Base-by-base conservation (phyloP, 1,284 basidiomycete genomes). In the Puccinia coronata region DNA sequence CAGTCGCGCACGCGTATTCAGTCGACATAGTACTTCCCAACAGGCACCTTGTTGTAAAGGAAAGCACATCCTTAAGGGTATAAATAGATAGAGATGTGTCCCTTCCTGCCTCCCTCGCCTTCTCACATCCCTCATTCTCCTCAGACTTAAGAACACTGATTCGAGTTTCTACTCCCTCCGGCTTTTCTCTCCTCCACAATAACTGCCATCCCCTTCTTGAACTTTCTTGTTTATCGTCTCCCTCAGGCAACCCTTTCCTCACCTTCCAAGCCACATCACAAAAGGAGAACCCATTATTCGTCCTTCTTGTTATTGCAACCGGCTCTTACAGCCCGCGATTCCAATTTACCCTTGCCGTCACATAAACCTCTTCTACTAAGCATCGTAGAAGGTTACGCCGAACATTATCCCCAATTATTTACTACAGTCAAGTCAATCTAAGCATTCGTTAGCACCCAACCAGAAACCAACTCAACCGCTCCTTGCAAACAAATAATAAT, bases 171-270 rank as follows among this genome's bases (percentile, higher is more conserved):
- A 59, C 34, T 41, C 63, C 31, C 39, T 41, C 63, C 11, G 36
- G n/a, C 2, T 2, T 36, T n/a, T n/a, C n/a, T 65, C 39, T 39
- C n/a, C 65, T 16, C 25, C 67, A 28, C 43, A 49, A 47, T 34
- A 28, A 71, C 69, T 47, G 47, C 47, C 69, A 28, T 71, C 69
- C 51, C 69, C 43, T 71, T 71, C 69, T 71, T 71, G 69, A 71
- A 51, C 69, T 59, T 71, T 71, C 69, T 71, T 71, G 69, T 71
- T 71, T 71, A 71, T 51, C 69, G 18, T 49, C n/a, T 71, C 69
- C 43, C 47, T 51, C 43, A 51, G 69, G 8, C 47, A 23, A 20
- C 69, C 43, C n/a, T 71, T 51, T 47, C 69, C 51, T 51, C 41
- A 67, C 43, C 34, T 31, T 9, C 41, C 36, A 16, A 5, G 39